These are phyloP conservation scores for Aspergillus hortae DNA, from an alignment of 2,329 filamentous ascomycete genomes.

Conservation along the genomic window DNA sequence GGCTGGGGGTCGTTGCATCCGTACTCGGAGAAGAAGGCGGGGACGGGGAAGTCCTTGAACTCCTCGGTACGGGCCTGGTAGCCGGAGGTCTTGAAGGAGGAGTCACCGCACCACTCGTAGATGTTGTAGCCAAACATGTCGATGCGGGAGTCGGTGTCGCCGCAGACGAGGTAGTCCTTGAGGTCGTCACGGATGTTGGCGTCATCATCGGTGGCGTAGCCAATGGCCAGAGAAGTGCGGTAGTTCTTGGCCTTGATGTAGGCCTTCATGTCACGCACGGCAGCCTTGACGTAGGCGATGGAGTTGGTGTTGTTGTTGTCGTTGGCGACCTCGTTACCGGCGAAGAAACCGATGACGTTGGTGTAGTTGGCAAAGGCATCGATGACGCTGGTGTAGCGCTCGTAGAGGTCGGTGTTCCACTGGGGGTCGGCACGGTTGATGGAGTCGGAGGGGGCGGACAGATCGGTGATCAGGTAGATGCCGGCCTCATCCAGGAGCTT, in stretches of 20 bases:
- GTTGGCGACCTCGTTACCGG: conserved; percentile 96
- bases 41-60: conserved; percentile 85
- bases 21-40: conserved; percentile 98
- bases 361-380: conserved; percentile 77
- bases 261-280: conserved; percentile 90
- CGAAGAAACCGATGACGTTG: conserved; percentile 97
- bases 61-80: conserved; percentile 80
- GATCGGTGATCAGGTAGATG: conserved; percentile 93
- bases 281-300: conserved; percentile 94
- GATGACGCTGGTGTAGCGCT: conserved; percentile 78
- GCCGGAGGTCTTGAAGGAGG: conserved; percentile 70
- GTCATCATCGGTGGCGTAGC: conserved; percentile 95
- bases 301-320: conserved; percentile 81
- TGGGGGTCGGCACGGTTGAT: conserved; percentile 77
- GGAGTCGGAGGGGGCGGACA: conserved; percentile 75
- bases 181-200: conserved; percentile 74
- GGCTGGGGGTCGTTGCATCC: conserved; percentile 77
- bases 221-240: conserved; percentile 72
- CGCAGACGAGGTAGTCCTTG: conserved; percentile 94
- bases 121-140: conserved; percentile 99
- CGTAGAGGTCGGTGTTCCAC: conserved; percentile 76
- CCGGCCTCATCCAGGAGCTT: conserved; percentile 72
- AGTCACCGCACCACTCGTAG: conserved; percentile 97
- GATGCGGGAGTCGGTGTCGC: conserved; percentile 62
- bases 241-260: conserved; percentile 82